Evolutionary conservation across 345 rosid species (phyloP), one percentile per base, ranked within the genome.

Genomic region (Acer negundo): DNA sequence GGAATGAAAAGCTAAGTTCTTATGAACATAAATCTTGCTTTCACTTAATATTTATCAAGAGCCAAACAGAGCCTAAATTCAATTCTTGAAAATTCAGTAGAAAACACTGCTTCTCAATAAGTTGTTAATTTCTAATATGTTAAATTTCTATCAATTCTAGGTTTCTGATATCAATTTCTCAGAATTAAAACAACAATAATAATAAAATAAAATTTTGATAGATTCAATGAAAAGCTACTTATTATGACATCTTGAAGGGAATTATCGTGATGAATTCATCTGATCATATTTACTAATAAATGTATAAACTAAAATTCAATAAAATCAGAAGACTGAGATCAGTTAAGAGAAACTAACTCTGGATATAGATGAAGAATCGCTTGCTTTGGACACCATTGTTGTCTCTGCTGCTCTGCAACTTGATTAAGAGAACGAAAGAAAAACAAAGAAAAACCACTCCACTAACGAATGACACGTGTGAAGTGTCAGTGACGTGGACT

Each of bases 351-450:
- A 72, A 71, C 88, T 78, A 78, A 89, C 91, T 78, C 59, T 86
- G 75, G 76, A 74, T 76, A 83, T 84, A 24, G 85, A 75, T 73
- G 82, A 77, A 26, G 82, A 78, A 79, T 82, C 89, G 82, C 78
- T 68, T 53, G 86, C 85, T 77, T 72, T 84, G 73, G 88, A 86
- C 72, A 74, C 88, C 91, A 88, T 88, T 5, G 79, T 61, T 35
- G 71, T 55, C 61, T 24, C 64, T 51, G 76, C 77, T 65, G 70
- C 75, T 65, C 78, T 64, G 78, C 83, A 46, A 58, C 80, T 56
- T 69, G 31, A 44, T 61, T 70, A 42, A 62, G 75, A 28, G 5
- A n/a, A 40, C 10, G 59, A 47, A 38, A 13, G 40, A 51, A n/a
- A 44, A 63, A 58, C 15, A 17, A 35, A 17, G 46, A 2, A 15